Evolutionary conservation across 805 yeast species (phyloP).

Genomic region (Wickerhamomyces canadensis): DNA sequence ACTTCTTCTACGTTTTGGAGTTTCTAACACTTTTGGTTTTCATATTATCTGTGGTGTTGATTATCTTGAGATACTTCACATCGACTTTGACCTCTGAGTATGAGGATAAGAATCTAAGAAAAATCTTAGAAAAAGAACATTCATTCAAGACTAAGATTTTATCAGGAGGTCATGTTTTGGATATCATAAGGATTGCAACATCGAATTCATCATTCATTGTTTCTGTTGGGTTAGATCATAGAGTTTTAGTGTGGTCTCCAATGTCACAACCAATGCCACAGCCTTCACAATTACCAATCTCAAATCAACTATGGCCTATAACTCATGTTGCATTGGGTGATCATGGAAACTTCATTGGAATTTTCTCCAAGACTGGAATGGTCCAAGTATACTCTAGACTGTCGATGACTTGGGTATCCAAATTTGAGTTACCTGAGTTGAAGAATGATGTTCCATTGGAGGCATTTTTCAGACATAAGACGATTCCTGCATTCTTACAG

Average conservation of each 20-base stretch:
- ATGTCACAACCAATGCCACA: constrained; percentile 39
- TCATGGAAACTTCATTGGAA: constrained; percentile 52
- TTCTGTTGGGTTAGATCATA: constrained; percentile 69
- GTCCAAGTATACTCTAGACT: constrained; percentile 59
- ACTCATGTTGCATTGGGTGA: constrained; percentile 49
- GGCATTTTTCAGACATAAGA: constrained; percentile 54
- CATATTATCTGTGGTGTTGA: constrained; percentile 41
- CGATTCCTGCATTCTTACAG: constrained; percentile 38
- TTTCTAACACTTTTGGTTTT: constrained; percentile 46
- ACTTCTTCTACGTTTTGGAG: constrained; percentile 50
- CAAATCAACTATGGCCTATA: constrained; percentile 54
- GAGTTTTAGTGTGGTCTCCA: constrained; percentile 71
- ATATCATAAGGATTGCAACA: constrained; percentile 54
- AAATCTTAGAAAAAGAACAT: constrained; percentile 13
- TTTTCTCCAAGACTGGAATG: constrained; percentile 46
- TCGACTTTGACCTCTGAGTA: constrained; percentile 11
- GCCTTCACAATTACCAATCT: constrained; percentile 39
- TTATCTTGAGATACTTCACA: constrained; percentile 38
- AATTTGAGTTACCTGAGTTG: constrained; percentile 32
- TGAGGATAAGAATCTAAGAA: constrained; percentile 16
- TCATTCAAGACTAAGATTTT: constrained; percentile 35
- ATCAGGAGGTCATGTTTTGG: constrained; percentile 52
- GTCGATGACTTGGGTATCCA: constrained; percentile 54
- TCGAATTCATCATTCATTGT: constrained; percentile 60
- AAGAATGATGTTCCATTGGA: constrained; percentile 39